Base-by-base conservation (phyloP, 1,139 yeast genomes). In the Entelexis paramagnoliae region DNA sequence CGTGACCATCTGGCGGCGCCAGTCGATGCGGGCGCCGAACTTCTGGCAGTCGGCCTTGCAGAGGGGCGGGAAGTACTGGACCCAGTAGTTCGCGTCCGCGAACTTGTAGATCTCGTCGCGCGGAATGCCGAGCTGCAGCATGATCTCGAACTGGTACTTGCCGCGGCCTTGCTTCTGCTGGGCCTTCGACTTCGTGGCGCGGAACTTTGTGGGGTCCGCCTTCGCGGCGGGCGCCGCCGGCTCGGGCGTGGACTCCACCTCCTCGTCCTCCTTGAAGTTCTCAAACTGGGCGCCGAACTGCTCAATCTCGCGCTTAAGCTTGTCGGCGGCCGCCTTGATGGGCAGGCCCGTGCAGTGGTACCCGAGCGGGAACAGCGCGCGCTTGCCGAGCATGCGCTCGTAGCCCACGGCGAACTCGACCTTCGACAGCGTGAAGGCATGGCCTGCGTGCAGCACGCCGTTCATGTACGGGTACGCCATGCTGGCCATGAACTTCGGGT, bases 321-420 rank as follows among this genome's bases (percentile, higher is more conserved):
- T 91, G 71, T 91, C 99, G 47, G 99, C 98, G 64, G 96, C 79
- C 17, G 98, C 91, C 72, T 71, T 83, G 68, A 91, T 93, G 53
- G 99, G 98, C 96, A 91, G 84, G 75, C 99, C 99, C 43, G 98
- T 91, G 77, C 98, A 93, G 71, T 91, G 99, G 81, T 91, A 91
- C 51, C 98, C 99, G 56, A 93, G 76, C 49, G 99, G 98, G 72
- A 87, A 91, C 58, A 91, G 73, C 34, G 96, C 96, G 63, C 84
- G 78, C 70, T 84, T 87, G 59, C 97, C 97, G 64, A 78, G 76
- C 91, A 93, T 84, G 70, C 97, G 81, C 71, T 91, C 96, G 65
- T 83, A 93, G 53, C 98, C 97, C 53, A 86, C 76, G 51, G 93
- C 84, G 68, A 84, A 93, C 69, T 93, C 99, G 50, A 81, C 94